phyloP scores from a whole-genome alignment of 768 basidiomycete species.

The Hypholoma sublateritium region DNA sequence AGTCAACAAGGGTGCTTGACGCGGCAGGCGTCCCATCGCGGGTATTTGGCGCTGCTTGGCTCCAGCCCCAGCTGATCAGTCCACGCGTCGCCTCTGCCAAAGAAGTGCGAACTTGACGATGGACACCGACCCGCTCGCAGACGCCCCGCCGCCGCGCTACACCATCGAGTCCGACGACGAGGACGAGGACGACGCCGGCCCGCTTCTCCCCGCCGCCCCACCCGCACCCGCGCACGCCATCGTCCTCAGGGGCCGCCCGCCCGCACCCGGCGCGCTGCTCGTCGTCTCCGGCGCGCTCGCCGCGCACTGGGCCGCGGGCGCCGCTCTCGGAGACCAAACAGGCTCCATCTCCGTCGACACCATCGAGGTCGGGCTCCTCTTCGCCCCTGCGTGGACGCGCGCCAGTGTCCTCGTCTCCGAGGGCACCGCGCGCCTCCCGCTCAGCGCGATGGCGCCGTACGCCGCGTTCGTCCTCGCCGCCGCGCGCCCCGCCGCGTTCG shows the following conservation, averaged over 20 bases:
- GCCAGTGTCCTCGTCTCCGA: slow-evolving; percentile 54
- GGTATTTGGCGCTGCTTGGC: background rate
- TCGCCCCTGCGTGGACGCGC: slow-evolving; percentile 48
- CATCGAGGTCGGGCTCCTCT: slow-evolving; percentile 51
- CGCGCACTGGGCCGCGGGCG: slow-evolving; percentile 50
- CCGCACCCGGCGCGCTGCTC: slow-evolving; percentile 33
- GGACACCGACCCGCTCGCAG: slow-evolving; percentile 58
- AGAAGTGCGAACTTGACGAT: too few relatives aligned
- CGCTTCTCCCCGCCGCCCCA: slow-evolving; percentile 9
- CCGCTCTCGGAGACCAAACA: slow-evolving; percentile 48
- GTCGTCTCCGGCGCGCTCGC: slow-evolving; percentile 49
- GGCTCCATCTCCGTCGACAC: slow-evolving; percentile 46
- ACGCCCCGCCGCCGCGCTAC: slow-evolving; percentile 57
- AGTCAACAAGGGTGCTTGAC: slow-evolving; percentile 11
- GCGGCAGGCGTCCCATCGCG: background rate
- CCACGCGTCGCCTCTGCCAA: too few relatives aligned
- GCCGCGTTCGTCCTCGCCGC: slow-evolving; percentile 38
- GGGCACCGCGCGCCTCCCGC: slow-evolving; percentile 44
- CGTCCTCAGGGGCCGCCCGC: slow-evolving; percentile 38
- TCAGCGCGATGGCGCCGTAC: slow-evolving; percentile 51
- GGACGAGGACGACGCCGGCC: slow-evolving; percentile 62
- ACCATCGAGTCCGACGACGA: slow-evolving; percentile 71
- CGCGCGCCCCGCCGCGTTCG: slow-evolving; percentile 47
- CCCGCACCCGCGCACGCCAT: slow-evolving; percentile 24
- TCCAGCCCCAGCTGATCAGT: slow-evolving; percentile 19